These are phyloP conservation scores for Cladosporium sp. DNA, from an alignment of 2,329 filamentous ascomycete species.

Conservation along the genomic window DNA sequence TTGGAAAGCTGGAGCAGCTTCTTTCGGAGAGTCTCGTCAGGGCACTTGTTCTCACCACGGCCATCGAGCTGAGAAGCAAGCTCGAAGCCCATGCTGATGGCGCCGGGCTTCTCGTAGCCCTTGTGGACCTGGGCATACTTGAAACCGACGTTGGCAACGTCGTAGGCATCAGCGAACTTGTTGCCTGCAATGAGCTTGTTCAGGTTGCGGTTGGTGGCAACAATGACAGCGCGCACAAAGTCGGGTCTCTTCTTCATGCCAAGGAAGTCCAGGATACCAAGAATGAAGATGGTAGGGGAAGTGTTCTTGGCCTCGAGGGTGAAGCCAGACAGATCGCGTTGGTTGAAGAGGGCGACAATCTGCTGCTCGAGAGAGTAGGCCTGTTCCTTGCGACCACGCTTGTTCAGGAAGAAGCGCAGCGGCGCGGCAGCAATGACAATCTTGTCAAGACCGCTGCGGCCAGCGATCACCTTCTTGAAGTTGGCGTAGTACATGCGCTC, in stretches of 20 bases:
- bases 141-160: constrained; percentile 43
- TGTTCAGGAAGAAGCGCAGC: constrained; percentile 35
- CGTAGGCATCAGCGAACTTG: constrained; percentile 39
- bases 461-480: constrained; percentile 22
- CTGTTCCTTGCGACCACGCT: constrained; percentile 33
- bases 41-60: constrained; percentile 34
- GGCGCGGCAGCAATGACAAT: constrained; percentile 34
- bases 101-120: constrained; percentile 38
- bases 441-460: constrained; percentile 31
- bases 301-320: constrained; percentile 30
- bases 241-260: constrained; percentile 34
- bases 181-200: constrained; percentile 35
- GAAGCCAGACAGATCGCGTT: constrained; percentile 26
- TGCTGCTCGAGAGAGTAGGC: constrained; percentile 30
- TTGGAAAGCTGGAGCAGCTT: constrained; percentile 37
- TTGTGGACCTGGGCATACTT: constrained; percentile 40
- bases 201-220: constrained; percentile 35
- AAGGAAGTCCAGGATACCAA: constrained; percentile 39
- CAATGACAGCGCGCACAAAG: constrained; percentile 38
- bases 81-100: constrained; percentile 43
- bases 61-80: constrained; percentile 44
- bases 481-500: constrained; percentile 41
- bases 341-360: constrained; percentile 32
- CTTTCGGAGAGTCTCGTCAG: constrained; percentile 32
- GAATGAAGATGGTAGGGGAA: constrained; percentile 34